A percentile compares a stretch with the other conserved stretches of the same genome.
Evolutionary conservation across 257 asterid species (phyloP).

Genomic region (Solanum sejunctum): DNA sequence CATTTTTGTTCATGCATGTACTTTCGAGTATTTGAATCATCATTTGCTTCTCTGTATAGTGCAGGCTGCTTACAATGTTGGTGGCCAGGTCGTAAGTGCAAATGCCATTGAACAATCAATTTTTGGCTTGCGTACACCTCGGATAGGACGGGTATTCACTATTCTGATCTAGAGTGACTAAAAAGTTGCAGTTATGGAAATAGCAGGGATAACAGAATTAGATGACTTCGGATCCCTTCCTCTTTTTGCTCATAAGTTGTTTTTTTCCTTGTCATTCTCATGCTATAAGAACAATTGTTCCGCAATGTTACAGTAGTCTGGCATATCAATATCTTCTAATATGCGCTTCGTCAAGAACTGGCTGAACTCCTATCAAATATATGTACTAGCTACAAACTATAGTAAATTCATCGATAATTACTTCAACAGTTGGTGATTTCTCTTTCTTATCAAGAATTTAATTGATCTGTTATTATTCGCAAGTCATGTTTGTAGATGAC

Average conservation of each 20-base stretch:
- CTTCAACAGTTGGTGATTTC: background rate
- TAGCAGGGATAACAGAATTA: background rate
- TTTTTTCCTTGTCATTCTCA: background rate
- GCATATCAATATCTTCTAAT: background rate
- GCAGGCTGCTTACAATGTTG: slow-evolving; percentile 57
- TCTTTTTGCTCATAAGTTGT: background rate
- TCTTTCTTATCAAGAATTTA: background rate
- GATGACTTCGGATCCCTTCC: background rate
- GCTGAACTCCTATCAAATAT: background rate
- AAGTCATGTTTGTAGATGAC: background rate
- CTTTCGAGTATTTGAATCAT: slow-evolving; percentile 3
- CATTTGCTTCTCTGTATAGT: slow-evolving; percentile 12
- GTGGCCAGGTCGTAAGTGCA: slow-evolving; percentile 40
- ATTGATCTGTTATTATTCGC: background rate
- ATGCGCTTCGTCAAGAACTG: background rate
- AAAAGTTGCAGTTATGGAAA: background rate
- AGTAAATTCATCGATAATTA: background rate
- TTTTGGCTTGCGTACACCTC: slow-evolving; percentile 37
- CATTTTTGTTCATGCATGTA: background rate
- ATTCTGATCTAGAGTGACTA: background rate
- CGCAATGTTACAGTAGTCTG: background rate
- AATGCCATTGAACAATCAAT: slow-evolving; percentile 49
- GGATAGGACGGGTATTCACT: slow-evolving; percentile 39
- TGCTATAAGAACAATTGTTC: background rate
- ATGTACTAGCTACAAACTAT: background rate